A percentile compares a stretch with the other conserved stretches of the same genome.
Evolutionary conservation across 2,329 filamentous ascomycete genomes (phyloP).

Genomic region (Aspergillus udagawae): DNA sequence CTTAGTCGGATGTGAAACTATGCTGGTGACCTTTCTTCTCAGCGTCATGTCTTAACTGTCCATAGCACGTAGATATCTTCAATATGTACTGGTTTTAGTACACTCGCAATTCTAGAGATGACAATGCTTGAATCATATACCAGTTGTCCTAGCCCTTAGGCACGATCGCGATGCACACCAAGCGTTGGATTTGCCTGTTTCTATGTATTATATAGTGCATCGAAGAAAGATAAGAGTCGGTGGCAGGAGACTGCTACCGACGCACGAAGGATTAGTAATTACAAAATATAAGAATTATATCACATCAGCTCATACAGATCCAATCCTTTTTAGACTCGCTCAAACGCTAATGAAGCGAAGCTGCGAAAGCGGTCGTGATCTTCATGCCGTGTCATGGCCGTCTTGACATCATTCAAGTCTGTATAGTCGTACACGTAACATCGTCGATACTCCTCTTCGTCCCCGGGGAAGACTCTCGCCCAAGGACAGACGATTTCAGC

Average conservation of each 20-base stretch:
- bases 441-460: neutral
- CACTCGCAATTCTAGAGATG: neutral
- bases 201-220: neutral
- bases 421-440: conserved; percentile 9
- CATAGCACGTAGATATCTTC: conserved; percentile 19
- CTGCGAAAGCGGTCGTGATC: neutral
- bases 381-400: neutral
- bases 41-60: neutral
- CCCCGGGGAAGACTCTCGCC: neutral
- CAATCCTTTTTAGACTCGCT: neutral
- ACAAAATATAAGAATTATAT: conserved; percentile 5
- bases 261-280: conserved; percentile 6
- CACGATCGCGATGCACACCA: neutral
- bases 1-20: neutral
- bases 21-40: neutral
- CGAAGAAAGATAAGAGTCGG: neutral
- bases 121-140: neutral
- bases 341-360: neutral
- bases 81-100: conserved; percentile 5
- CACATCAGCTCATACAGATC: neutral
- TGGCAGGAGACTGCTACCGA: neutral
- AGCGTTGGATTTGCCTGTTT: neutral
- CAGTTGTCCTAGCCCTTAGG: too few species aligned
- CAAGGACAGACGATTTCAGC: neutral
- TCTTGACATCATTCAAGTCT: neutral